phyloP scores from a whole-genome alignment of 1,284 basidiomycete genomes.

The Trichosporon inkin region DNA sequence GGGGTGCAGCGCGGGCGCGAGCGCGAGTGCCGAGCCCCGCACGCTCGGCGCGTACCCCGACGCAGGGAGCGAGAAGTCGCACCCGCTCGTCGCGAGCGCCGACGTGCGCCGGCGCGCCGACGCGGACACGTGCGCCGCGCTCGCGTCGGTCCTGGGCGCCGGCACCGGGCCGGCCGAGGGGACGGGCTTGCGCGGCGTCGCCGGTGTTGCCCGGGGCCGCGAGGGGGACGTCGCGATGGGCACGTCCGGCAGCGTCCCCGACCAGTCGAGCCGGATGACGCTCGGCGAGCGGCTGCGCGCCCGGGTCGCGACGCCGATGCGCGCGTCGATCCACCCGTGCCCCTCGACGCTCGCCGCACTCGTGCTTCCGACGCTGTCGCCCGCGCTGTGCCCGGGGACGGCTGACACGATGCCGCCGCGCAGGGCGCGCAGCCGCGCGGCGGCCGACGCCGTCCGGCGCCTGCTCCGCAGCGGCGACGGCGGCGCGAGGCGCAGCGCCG shows the following conservation, averaged over 20 bases:
- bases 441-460: background rate
- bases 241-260: background rate
- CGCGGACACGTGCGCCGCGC: background rate
- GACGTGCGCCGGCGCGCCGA: background rate
- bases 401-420: background rate
- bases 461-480: background rate
- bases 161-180: no score
- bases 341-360: background rate
- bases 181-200: no score
- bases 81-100: background rate
- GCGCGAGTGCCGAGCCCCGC: background rate
- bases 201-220: no score
- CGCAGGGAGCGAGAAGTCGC: background rate
- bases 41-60: background rate
- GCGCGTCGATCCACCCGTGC: constrained; percentile 1
- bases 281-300: background rate
- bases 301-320: background rate
- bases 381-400: background rate
- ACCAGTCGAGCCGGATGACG: background rate
- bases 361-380: background rate
- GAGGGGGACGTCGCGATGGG: background rate
- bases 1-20: background rate
- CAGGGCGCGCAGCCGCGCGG: background rate
- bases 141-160: background rate
- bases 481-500: background rate